phyloP scores from a whole-genome alignment of 495 filamentous ascomycete genomes.

The Lasiosphaeriaceae sp. region DNA sequence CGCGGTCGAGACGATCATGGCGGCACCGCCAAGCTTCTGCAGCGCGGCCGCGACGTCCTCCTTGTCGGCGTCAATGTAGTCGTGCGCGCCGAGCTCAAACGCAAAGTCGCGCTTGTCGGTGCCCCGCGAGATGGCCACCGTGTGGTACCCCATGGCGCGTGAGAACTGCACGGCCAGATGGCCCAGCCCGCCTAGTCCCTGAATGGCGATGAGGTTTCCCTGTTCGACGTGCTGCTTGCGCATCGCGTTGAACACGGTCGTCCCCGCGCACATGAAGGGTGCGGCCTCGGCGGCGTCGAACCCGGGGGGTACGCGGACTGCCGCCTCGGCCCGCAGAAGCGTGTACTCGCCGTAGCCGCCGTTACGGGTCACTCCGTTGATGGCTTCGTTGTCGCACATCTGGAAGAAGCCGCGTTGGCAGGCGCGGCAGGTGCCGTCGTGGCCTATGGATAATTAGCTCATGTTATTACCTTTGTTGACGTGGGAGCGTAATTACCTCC shows the following conservation, averaged over 20 bases:
- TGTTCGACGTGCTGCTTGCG: constrained; percentile 54
- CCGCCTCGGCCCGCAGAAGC: constrained; percentile 55
- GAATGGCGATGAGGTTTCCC: constrained; percentile 56
- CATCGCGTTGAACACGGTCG: constrained; percentile 67
- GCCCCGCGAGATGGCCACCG: constrained; percentile 55
- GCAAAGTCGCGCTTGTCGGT: constrained; percentile 56
- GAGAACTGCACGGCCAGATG: constrained; percentile 64
- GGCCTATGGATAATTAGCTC: constrained; percentile 13
- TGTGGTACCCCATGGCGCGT: constrained; percentile 57
- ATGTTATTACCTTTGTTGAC: background rate
- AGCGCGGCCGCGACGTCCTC: constrained; percentile 48
- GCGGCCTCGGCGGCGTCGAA: constrained; percentile 54
- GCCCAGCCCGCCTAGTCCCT: constrained; percentile 60
- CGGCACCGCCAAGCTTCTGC: constrained; percentile 56
- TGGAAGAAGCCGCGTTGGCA: constrained; percentile 47
- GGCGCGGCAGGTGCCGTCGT: constrained; percentile 43
- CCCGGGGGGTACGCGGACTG: constrained; percentile 52
- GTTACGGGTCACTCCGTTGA: constrained; percentile 48
- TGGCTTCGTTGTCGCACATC: constrained; percentile 41
- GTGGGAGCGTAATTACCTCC: constrained; percentile 35
- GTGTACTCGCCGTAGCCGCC: constrained; percentile 62
- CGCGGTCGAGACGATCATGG: constrained; percentile 59
- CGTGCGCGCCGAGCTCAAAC: constrained; percentile 56
- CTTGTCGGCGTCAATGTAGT: constrained; percentile 57
- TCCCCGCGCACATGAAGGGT: constrained; percentile 64